phyloP scores from a whole-genome alignment of 2,329 filamentous ascomycete genomes.

The Aspergillus puulaauensis region DNA sequence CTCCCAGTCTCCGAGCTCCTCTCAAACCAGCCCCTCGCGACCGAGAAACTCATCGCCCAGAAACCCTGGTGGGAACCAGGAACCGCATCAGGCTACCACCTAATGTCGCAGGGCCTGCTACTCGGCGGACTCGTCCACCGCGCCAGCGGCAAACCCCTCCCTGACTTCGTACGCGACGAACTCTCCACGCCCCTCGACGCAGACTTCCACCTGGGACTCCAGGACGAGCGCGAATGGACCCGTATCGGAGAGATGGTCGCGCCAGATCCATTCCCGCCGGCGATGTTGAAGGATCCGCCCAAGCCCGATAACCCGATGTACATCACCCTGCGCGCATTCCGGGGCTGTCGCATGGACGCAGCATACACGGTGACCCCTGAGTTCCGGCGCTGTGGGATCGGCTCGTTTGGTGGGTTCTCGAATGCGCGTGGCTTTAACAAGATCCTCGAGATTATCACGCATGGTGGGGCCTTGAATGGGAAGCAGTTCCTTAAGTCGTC shows the following conservation, averaged over 20 bases:
- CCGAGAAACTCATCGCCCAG: conserved; percentile 40
- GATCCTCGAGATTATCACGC: conserved; percentile 42
- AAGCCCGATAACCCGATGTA: neutral
- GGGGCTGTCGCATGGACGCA: conserved; percentile 25
- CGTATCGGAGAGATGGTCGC: conserved; percentile 41
- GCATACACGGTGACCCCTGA: conserved; percentile 21
- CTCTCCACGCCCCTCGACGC: conserved; percentile 45
- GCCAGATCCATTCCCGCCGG: conserved; percentile 21
- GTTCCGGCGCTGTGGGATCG: conserved; percentile 44
- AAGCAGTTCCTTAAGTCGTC: conserved; percentile 39
- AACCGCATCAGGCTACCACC: conserved; percentile 45
- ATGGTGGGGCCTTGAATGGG: conserved; percentile 33
- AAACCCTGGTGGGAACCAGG: conserved; percentile 48
- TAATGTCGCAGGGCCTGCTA: conserved; percentile 41
- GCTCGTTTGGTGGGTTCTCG: conserved; percentile 45
- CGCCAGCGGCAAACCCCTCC: conserved; percentile 41
- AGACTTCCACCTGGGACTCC: conserved; percentile 49
- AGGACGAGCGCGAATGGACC: conserved; percentile 40
- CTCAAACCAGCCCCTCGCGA: conserved; percentile 26
- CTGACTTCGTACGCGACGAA: conserved; percentile 46
- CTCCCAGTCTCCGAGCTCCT: conserved; percentile 35
- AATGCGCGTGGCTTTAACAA: conserved; percentile 47
- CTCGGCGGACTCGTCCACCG: conserved; percentile 47
- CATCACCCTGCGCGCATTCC: conserved; percentile 30
- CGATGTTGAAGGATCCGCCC: conserved; percentile 10